phyloP scores from a whole-genome alignment of 768 basidiomycete genomes.

The Auricularia sp. region DNA sequence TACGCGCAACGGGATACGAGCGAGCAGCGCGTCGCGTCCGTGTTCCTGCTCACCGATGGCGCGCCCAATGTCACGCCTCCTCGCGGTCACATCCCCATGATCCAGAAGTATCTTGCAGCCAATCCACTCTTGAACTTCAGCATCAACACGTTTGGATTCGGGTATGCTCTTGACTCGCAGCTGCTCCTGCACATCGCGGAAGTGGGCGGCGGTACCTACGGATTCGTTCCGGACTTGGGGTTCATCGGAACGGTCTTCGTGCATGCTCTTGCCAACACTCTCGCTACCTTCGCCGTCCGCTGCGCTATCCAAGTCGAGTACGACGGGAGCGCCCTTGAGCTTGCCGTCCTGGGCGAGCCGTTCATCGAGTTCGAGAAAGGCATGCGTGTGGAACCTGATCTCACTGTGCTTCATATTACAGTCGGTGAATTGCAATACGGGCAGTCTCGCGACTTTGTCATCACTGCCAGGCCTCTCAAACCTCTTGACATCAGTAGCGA shows the following conservation, averaged over 20 bases:
- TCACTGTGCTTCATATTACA: background rate
- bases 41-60: slow-evolving; percentile 12
- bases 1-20: background rate
- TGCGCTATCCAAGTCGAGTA: slow-evolving; percentile 4
- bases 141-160: slow-evolving; percentile 13
- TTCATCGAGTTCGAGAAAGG: background rate
- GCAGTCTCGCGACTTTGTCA: slow-evolving; percentile 2
- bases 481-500: background rate
- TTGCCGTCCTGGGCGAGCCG: background rate
- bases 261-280: slow-evolving; percentile 10
- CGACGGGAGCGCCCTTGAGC: background rate
- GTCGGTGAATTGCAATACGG: slow-evolving; percentile 6
- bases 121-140: slow-evolving; percentile 7
- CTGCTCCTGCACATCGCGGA: slow-evolving; percentile 8
- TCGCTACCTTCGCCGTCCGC: slow-evolving; percentile 8
- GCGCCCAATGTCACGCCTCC: slow-evolving; percentile 10
- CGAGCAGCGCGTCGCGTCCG: slow-evolving; percentile 6
- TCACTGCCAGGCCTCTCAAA: background rate
- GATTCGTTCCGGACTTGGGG: slow-evolving; percentile 9
- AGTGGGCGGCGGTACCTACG: slow-evolving; percentile 6
- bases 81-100: slow-evolving; percentile 10
- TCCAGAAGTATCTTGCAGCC: slow-evolving; percentile 8
- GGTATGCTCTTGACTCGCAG: slow-evolving; percentile 10
- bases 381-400: background rate
- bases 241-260: slow-evolving; percentile 13